phyloP scores from a whole-genome alignment of 2,329 filamentous ascomycete genomes.

The Fusarium proliferatum region DNA sequence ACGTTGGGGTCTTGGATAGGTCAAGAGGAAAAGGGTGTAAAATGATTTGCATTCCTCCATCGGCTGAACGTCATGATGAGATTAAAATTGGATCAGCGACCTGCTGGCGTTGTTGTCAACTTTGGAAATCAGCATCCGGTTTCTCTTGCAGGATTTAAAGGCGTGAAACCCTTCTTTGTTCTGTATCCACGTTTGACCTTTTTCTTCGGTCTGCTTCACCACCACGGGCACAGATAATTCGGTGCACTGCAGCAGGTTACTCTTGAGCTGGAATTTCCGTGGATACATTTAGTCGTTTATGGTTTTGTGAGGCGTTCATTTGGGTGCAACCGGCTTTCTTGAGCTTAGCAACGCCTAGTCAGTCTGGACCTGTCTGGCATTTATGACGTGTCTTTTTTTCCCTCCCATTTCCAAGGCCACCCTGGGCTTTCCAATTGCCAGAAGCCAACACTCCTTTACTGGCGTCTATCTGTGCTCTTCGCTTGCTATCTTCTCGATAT shows the following conservation, averaged over 20 bases:
- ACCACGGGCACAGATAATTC: fast-evolving
- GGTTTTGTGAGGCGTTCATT: not conserved
- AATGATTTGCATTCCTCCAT: not conserved
- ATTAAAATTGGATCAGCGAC: not conserved
- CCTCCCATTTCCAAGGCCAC: not conserved
- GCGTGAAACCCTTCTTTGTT: too few species aligned
- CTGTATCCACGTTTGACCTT: too few species aligned
- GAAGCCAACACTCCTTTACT: not conserved
- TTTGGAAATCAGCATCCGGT: fast-evolving
- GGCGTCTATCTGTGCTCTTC: not conserved
- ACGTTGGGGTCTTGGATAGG: not conserved
- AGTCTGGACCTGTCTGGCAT: not conserved
- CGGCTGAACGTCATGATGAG: not conserved
- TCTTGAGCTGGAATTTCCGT: fast-evolving
- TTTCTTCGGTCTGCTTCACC: too few species aligned
- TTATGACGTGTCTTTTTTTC: not conserved
- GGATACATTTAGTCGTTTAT: not conserved
- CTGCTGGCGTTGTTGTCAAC: not conserved
- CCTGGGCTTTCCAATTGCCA: not conserved
- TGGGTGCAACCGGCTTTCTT: not conserved
- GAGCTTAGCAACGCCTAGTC: not conserved
- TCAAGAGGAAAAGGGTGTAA: not conserved
- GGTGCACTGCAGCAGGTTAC: not conserved
- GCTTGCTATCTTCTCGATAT: not conserved
- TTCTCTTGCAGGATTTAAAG: not conserved